Conservation (phyloP, 768 basidiomycete genomes). For the Rhodosporidiobolus sp. region DNA sequence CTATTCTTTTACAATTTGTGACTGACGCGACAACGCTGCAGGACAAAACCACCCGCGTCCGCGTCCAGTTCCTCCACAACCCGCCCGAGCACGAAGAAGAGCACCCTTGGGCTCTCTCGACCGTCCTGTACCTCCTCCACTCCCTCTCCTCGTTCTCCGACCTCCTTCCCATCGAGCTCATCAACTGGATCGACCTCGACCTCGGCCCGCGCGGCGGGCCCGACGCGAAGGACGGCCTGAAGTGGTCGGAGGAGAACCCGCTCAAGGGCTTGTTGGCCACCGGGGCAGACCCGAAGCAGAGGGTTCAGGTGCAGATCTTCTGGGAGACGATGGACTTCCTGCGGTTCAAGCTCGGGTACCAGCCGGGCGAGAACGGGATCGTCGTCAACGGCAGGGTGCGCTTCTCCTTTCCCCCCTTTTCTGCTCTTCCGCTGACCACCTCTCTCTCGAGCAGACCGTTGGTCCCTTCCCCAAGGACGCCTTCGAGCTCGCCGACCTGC, state of each 20-base stretch:
- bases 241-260: constrained; percentile 21
- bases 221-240: not conserved
- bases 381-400: constrained; percentile 81
- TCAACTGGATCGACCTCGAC: constrained; percentile 27
- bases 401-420: constrained; percentile 15
- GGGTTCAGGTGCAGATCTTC: constrained; percentile 11
- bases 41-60: constrained; percentile 55
- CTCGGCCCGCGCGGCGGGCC: not conserved
- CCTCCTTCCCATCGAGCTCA: constrained; percentile 30
- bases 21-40: constrained; percentile 42
- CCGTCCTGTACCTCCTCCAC: constrained; percentile 58
- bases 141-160: constrained; percentile 52
- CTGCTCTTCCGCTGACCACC: not conserved
- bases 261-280: constrained; percentile 18
- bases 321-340: constrained; percentile 23
- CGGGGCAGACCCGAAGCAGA: constrained; percentile 27
- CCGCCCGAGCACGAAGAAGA: constrained; percentile 49
- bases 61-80: constrained; percentile 76
- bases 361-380: constrained; percentile 59
- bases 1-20: too few relatives aligned
- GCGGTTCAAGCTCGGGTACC: constrained; percentile 16
- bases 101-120: constrained; percentile 37
- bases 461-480: constrained; percentile 64
- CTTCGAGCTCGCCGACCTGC: constrained; percentile 68
- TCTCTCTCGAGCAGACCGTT: constrained; percentile 58